phyloP scores from a whole-genome alignment of 805 yeast genomes.

The Starmerella sp. region DNA sequence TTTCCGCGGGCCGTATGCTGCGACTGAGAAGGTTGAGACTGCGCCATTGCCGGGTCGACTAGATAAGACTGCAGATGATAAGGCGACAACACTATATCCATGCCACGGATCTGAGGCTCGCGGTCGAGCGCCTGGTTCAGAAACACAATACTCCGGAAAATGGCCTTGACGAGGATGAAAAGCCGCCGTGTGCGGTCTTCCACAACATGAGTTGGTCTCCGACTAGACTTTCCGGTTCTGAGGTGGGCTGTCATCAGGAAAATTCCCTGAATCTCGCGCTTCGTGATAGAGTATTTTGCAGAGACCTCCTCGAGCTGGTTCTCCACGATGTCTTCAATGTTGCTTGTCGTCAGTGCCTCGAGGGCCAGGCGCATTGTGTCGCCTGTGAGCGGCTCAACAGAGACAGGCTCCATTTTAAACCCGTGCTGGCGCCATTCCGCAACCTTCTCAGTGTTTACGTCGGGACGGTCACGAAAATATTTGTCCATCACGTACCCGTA shows the following conservation, averaged over 20 bases:
- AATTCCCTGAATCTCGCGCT: background rate
- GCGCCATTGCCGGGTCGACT: background rate
- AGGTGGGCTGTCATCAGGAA: background rate
- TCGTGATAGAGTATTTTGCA: background rate
- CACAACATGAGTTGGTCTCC: background rate
- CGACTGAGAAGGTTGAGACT: too few relatives aligned
- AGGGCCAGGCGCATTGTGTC: background rate
- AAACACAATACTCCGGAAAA: background rate
- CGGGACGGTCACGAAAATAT: background rate
- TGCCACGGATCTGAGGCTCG: too few relatives aligned
- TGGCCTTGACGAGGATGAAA: background rate
- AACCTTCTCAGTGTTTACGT: background rate
- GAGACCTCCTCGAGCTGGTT: slow-evolving; percentile 6
- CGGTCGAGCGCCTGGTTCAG: background rate
- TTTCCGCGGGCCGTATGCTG: too few relatives aligned
- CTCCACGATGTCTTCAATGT: background rate
- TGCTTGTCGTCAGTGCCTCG: background rate
- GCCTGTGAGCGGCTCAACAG: background rate
- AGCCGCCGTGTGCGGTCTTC: background rate
- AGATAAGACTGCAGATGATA: background rate
- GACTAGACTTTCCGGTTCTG: background rate
- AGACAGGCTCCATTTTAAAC: background rate
- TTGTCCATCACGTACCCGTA: slow-evolving; percentile 1
- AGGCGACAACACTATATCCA: background rate
- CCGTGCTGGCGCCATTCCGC: slow-evolving; percentile 1